These are phyloP conservation scores for Epichloe festucae DNA, from an alignment of 2,329 filamentous ascomycete genomes.

Conservation along the genomic window DNA sequence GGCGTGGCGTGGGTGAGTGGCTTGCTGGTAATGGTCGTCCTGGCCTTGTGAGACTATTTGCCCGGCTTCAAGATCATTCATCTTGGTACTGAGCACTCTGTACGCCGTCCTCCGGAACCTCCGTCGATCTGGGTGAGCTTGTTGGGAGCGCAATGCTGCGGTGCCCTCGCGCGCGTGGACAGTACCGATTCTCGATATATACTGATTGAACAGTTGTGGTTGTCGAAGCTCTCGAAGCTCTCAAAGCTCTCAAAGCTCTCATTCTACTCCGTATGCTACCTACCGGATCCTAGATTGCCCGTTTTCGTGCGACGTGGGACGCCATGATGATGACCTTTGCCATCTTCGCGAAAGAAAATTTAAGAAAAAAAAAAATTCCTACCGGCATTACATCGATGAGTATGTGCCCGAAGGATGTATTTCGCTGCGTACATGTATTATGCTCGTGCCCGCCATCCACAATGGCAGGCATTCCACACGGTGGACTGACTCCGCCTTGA, in stretches of 20 bases:
- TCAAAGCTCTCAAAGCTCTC: background rate
- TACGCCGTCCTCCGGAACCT: background rate
- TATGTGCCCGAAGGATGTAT: background rate
- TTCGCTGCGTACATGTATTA: background rate
- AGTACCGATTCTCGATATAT: background rate
- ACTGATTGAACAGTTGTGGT: background rate
- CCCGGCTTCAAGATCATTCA: background rate
- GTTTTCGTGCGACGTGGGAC: background rate
- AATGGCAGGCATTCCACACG: background rate
- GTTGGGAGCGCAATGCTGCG: background rate
- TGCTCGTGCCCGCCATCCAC: constrained; percentile 7
- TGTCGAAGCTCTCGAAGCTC: background rate
- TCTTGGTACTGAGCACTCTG: background rate
- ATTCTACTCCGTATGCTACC: too few relatives aligned
- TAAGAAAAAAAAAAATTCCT: background rate
- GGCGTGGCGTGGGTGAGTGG: too few relatives aligned
- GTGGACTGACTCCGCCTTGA: constrained; percentile 5
- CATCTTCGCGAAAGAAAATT: background rate
- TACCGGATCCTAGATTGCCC: background rate
- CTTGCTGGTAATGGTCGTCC: background rate
- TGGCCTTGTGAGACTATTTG: background rate
- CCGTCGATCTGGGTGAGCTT: background rate
- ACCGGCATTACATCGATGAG: background rate
- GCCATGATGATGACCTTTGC: background rate
- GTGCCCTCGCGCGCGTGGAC: background rate